Evolutionary conservation across 352 stramenopile genomes (phyloP).

Genomic region (Chrysophaeum taylorii): DNA sequence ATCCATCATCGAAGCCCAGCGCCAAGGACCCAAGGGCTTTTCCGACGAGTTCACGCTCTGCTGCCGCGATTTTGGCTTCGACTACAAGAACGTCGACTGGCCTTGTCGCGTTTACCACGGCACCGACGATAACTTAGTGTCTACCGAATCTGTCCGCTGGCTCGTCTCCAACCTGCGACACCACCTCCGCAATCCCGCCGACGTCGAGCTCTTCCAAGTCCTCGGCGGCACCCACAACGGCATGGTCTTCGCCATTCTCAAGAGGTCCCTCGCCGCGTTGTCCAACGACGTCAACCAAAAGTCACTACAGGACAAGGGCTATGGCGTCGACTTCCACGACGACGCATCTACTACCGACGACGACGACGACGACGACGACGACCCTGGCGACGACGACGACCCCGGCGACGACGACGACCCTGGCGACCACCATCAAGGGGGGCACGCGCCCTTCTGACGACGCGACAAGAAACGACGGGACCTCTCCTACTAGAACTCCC

Average conservation of each 20-base stretch:
- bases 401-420: too few species aligned
- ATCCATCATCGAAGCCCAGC: conserved; percentile 3
- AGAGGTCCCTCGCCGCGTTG: background rate
- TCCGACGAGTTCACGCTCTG: conserved; percentile 8
- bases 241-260: conserved; percentile 2
- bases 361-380: too few species aligned
- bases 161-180: background rate
- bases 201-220: background rate
- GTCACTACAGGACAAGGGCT: too few species aligned
- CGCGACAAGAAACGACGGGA: too few species aligned
- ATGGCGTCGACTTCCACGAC: too few species aligned
- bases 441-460: too few species aligned
- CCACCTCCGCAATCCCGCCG: background rate
- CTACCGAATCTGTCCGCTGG: background rate
- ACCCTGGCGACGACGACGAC: too few species aligned
- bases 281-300: background rate
- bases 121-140: background rate
- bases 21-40: background rate
- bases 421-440: too few species aligned
- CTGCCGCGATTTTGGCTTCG: conserved; percentile 4
- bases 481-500: too few species aligned
- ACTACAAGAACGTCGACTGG: background rate
- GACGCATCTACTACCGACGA: too few species aligned
- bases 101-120: background rate
- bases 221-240: conserved; percentile 1